Evolutionary conservation across 345 rosid species (phyloP).

Genomic region (Garcia nutans): DNA sequence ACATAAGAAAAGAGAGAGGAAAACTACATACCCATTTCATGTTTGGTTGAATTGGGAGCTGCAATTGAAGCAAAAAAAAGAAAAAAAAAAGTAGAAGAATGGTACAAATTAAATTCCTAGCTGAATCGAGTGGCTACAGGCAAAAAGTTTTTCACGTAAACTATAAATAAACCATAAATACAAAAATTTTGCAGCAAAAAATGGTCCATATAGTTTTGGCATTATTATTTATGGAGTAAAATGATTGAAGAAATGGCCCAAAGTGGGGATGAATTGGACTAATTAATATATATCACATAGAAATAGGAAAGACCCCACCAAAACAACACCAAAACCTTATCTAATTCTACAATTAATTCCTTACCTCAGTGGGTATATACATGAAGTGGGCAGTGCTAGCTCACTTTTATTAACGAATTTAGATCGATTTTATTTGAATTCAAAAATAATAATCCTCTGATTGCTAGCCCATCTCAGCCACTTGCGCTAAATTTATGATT

Average conservation of each 20-base stretch:
- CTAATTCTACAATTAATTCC: constrained; percentile 3
- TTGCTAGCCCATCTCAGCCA: constrained; percentile 14
- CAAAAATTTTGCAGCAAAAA: background rate
- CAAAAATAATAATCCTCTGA: background rate
- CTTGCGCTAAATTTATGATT: constrained; percentile 20
- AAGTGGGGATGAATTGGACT: constrained; percentile 12
- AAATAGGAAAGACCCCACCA: constrained; percentile 8
- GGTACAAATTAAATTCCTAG: too few relatives aligned
- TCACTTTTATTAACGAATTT: constrained; percentile 9
- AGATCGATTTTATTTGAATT: constrained; percentile 10
- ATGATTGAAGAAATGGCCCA: constrained; percentile 13
- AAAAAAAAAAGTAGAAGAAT: too few relatives aligned
- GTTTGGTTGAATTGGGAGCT: too few relatives aligned
- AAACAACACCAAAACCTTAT: constrained; percentile 10
- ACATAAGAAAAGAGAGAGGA: too few relatives aligned
- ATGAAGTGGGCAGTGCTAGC: constrained; percentile 8
- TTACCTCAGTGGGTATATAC: constrained; percentile 8
- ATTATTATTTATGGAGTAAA: constrained; percentile 4
- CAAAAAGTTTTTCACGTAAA: too few relatives aligned
- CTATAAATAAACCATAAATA: background rate
- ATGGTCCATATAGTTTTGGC: constrained; percentile 11
- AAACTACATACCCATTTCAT: too few relatives aligned
- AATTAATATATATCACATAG: constrained; percentile 3
- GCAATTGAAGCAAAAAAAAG: too few relatives aligned
- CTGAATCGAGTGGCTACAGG: too few relatives aligned